phyloP scores from a whole-genome alignment of 75 land plant species.

The Pinus tabuliformis region DNA sequence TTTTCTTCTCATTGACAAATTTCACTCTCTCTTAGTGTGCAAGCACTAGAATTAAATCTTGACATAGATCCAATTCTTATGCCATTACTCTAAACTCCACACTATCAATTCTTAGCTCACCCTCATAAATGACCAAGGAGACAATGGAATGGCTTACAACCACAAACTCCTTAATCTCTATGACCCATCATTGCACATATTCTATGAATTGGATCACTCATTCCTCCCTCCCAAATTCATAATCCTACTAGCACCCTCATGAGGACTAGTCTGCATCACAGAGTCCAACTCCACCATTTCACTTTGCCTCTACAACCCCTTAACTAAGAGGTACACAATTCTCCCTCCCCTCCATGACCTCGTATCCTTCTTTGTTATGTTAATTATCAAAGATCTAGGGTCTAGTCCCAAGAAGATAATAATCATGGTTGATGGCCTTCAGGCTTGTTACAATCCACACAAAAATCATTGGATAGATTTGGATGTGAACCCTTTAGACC shows the following conservation, averaged over 20 bases:
- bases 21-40: conserved; percentile 36
- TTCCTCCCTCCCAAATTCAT: conserved; percentile 30
- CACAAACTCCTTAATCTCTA: conserved; percentile 16
- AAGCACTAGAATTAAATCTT: conserved; percentile 34
- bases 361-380: conserved; percentile 21
- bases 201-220: conserved; percentile 27
- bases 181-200: conserved; percentile 18
- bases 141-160: not conserved
- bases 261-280: conserved; percentile 37
- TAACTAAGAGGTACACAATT: conserved; percentile 22
- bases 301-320: conserved; percentile 45
- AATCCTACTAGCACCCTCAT: conserved; percentile 25
- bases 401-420: not conserved
- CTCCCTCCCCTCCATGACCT: conserved; percentile 29
- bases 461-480: conserved; percentile 19
- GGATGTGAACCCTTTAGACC: conserved; percentile 36
- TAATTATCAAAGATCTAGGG: not conserved
- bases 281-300: conserved; percentile 20
- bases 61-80: conserved; percentile 36
- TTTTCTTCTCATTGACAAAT: conserved; percentile 40
- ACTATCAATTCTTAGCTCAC: conserved; percentile 31
- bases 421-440: conserved; percentile 10
- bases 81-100: conserved; percentile 23
- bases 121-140: conserved; percentile 5
- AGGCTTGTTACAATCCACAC: conserved; percentile 14